Percentiles rank a stretch among this genome's conserved stretches.
Conservation (phyloP, 805 yeast genomes). For the Ogataea trehaloabstinens region DNA sequence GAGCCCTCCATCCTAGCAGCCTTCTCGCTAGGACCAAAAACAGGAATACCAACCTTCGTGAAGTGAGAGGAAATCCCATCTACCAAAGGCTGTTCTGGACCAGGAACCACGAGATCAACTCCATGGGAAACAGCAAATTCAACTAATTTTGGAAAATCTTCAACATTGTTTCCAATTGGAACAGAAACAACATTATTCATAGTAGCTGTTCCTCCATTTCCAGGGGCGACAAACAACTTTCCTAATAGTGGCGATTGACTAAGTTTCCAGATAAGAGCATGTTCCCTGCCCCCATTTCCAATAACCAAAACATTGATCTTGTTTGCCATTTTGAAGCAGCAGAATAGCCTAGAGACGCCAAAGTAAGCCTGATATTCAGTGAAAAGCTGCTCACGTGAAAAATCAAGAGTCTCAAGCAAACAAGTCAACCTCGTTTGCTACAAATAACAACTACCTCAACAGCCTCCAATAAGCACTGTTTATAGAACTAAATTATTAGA, state of each 20-base stretch:
- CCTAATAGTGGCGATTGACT: constrained; percentile 71
- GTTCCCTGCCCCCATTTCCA: constrained; percentile 99
- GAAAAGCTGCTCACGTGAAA: no score
- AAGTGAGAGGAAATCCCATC: constrained; percentile 83
- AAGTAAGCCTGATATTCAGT: no score
- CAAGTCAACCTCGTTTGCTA: no score
- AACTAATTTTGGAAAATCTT: constrained; percentile 68
- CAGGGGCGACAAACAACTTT: constrained; percentile 89
- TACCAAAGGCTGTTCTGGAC: constrained; percentile 98
- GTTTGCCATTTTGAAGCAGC: constrained; percentile 10
- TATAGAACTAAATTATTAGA: no score
- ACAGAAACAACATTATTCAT: constrained; percentile 64
- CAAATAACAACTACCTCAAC: no score
- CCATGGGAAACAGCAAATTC: constrained; percentile 68
- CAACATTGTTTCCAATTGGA: constrained; percentile 59
- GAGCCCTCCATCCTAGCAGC: constrained; percentile 98
- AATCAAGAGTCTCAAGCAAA: no score
- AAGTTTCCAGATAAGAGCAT: constrained; percentile 91
- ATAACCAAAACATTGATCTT: constrained; percentile 67
- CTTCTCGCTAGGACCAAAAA: constrained; percentile 89
- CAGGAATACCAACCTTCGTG: constrained; percentile 84
- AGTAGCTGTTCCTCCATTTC: constrained; percentile 87
- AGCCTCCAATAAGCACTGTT: no score
- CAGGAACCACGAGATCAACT: constrained; percentile 82
- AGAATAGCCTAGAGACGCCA: no score